Evolutionary conservation across 2,329 filamentous ascomycete genomes (phyloP), one percentile per base, ranked within the genome.

Genomic region (Pyrenochaeta sp.): DNA sequence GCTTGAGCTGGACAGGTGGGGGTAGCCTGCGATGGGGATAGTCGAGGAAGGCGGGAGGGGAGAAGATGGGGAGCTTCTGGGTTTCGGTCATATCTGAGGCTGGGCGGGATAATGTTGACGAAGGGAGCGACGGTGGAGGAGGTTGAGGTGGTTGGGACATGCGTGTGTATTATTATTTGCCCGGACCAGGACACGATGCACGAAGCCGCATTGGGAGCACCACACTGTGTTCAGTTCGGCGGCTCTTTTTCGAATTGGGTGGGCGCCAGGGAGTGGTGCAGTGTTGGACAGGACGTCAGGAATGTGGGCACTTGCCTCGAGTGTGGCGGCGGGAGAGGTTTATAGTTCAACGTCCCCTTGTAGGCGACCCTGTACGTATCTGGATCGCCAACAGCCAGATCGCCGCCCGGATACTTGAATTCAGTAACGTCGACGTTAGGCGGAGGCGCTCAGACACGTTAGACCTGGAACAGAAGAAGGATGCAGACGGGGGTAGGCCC

Each of bases 21-120:
- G 72, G 69, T 19, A 71, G 58, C 27, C 68, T 67, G 36, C 70
- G 68, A 53, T 72, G 68, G 26, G 71, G 65, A 45, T 69, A 69
- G 44, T 69, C 68, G 31, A 69, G 60, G 54, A 73, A 76, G 26
- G 60, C 60, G 24, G 72, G 67, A 31, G 69, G 60, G 20, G 72
- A 71, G 37, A 77, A 72, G 37, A 63, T 58, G 37, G 71, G 72
- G 37, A 67, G 65, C 42, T 70, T 74, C 52, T 76, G 75, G 42
- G 71, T 74, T 56, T 76, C 73, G 21, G 74, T 74, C 74, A 77
- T 77, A 45, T 65, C 65, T 64, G 65, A 48, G 51, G 65, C 44
- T 42, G 65, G 55, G 57, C 55, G 60, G 53, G 58, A 61, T 36
- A 61, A 54, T 51, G 63, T 67, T 44, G 69, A 67, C 44, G 71